Base-by-base conservation (phyloP, 768 basidiomycete genomes). In the Tephrocybe sp. region DNA sequence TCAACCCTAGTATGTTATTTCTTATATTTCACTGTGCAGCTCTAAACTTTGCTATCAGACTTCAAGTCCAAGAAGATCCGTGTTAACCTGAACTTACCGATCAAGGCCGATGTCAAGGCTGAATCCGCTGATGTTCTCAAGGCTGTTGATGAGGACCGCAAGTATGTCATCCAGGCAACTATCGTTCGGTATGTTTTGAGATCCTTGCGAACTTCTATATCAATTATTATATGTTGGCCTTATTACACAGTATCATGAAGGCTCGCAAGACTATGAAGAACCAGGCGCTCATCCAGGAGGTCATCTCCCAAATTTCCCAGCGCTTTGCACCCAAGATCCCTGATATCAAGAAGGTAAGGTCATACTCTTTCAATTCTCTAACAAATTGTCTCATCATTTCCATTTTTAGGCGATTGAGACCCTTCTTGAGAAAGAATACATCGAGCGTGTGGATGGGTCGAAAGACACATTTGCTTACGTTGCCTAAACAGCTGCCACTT, bases 281-380 rank as follows among this genome's bases (percentile, higher is more conserved):
- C 71, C 92, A 95, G 65, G 79, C 83, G 0, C 69, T 95, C 61
- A 93, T 95, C 57, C 87, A 88, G 60, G 93, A 96, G 62, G 91
- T 94, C 57, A 91, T 92, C 60, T 88, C 88, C 6, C 93, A 94
- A 68, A 90, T 95, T 58, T 86, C 89, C 7, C 83, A 90, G 62
- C 81, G 93, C 42, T 95, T 94, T 68, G 83, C 90, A 14, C 96
- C 96, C 26, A 94, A 93, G 78, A 91, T 98, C 48, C 88, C 91
- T 6, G 95, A 97, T 66, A 96, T 98, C 74, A 98, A 98, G 73
- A 96, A 96, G 84, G 91, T 87, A n/a, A n/a, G n/a, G n/a, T n/a
- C n/a, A n/a, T n/a, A n/a, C n/a, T n/a, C 15, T 36, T 12, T 36
- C 7, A 10, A 36, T 45, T 39, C 7, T 7, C 44, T 17, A 5